phyloP scores from a whole-genome alignment of 163 green algal genomes.

The Prototheca wickerhamii region DNA sequence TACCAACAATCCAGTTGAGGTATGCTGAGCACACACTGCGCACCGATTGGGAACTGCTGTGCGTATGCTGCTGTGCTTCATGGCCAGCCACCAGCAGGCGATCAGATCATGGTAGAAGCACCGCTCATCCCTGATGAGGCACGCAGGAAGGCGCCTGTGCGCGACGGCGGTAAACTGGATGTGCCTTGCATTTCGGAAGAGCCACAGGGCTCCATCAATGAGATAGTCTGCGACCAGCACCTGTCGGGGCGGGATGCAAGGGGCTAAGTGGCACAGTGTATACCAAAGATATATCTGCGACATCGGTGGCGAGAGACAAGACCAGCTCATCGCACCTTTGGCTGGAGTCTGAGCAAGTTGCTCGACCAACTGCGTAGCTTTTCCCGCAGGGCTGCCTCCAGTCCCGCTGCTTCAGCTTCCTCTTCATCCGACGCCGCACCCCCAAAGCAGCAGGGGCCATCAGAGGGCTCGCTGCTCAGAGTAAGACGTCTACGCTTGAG shows the following conservation, averaged over 20 bases:
- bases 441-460: not conserved
- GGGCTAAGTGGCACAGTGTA: too few species aligned
- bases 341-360: constrained; percentile 25
- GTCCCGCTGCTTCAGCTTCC: not conserved
- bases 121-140: constrained; percentile 5
- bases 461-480: not conserved
- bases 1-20: too few species aligned
- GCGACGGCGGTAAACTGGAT: constrained; percentile 7
- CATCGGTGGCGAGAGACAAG: not conserved
- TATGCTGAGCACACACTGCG: not conserved
- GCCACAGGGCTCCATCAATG: constrained; percentile 20
- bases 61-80: constrained; percentile 30
- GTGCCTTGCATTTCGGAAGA: constrained; percentile 25
- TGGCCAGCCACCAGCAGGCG: constrained; percentile 29
- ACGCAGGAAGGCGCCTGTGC: constrained; percentile 1
- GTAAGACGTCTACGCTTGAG: not conserved
- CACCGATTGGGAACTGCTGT: constrained; percentile 33
- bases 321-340: constrained; percentile 15
- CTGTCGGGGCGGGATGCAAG: too few species aligned
- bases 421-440: not conserved
- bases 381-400: constrained; percentile 9
- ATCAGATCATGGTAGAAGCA: constrained; percentile 24
- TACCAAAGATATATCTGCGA: too few species aligned
- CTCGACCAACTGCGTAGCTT: constrained; percentile 12
- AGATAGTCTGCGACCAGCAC: constrained; percentile 22